These are phyloP conservation scores for Penicillium sclerotigenum DNA, from an alignment of 2,329 filamentous ascomycete genomes.

Conservation along the genomic window DNA sequence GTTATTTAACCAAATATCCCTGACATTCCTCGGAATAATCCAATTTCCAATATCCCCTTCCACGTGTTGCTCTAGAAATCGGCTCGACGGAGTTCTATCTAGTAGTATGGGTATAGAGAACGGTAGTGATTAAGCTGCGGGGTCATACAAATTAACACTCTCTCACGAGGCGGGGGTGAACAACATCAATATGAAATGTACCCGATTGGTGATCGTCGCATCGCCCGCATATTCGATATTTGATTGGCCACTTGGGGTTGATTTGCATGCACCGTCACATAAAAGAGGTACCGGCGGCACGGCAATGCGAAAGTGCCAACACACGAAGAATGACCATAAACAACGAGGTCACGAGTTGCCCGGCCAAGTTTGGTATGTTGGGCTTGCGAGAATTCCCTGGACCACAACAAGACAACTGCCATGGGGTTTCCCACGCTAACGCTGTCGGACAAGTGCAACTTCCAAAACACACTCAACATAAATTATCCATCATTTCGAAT, in stretches of 20 bases:
- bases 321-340: background rate
- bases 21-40: constrained; percentile 1
- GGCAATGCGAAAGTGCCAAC: background rate
- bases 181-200: background rate
- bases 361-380: constrained; percentile 3
- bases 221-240: background rate
- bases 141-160: constrained; percentile 4
- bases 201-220: constrained; percentile 11
- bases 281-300: background rate
- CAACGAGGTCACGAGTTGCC: background rate
- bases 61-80: constrained; percentile 9
- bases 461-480: background rate
- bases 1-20: background rate
- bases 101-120: background rate
- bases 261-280: constrained; percentile 7
- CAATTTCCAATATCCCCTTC: background rate
- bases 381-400: background rate
- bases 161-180: background rate
- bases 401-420: background rate
- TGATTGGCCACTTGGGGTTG: background rate
- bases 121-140: constrained; percentile 2
- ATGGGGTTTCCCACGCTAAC: background rate
- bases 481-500: background rate
- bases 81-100: background rate
- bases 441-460: background rate